These are phyloP conservation scores for Cucurbita ficifolia DNA, from an alignment of 306 rosid genomes.

Conservation along the genomic window DNA sequence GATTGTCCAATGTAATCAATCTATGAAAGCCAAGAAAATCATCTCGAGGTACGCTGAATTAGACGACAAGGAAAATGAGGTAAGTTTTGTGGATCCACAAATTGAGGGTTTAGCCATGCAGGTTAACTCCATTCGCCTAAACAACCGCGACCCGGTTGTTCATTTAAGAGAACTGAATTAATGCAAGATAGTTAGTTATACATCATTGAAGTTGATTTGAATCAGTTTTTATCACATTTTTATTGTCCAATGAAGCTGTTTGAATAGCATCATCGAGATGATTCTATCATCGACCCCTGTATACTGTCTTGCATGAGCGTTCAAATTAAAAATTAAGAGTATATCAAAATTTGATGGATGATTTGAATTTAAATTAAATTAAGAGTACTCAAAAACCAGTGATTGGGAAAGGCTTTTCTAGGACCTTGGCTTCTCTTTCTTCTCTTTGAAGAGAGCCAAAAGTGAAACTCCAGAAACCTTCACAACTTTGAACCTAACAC, in stretches of 20 bases:
- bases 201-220: no score
- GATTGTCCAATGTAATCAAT: neutral
- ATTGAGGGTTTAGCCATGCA: conserved; percentile 10
- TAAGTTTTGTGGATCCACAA: neutral
- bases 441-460: conserved; percentile 23
- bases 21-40: neutral
- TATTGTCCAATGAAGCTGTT: no score
- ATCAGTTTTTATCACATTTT: no score
- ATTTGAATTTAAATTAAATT: no score
- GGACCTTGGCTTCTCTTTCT: conserved; percentile 26
- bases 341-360: neutral
- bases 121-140: conserved; percentile 4
- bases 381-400: no score
- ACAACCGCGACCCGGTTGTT: neutral
- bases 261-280: no score
- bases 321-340: no score
- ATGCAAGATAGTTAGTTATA: no score
- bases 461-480: conserved; percentile 23
- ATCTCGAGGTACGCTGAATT: neutral
- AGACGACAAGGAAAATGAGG: conserved; percentile 14
- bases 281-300: no score
- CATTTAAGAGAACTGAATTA: neutral
- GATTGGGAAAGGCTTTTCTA: no score
- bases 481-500: conserved; percentile 26
- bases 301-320: no score